phyloP scores from a whole-genome alignment of 768 basidiomycete genomes.

The Boletus rex-veris region DNA sequence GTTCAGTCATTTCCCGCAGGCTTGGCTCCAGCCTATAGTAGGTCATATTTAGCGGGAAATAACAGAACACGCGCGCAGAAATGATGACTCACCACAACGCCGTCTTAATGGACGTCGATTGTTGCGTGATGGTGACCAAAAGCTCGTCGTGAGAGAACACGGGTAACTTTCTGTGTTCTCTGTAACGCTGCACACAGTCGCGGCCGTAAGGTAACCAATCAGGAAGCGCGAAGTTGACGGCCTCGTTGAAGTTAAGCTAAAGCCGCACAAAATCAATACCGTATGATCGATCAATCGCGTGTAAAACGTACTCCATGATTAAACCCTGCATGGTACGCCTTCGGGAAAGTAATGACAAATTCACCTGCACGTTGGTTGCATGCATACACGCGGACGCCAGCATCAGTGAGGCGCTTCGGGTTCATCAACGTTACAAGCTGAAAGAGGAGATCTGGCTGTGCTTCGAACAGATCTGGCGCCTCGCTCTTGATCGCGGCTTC shows the following conservation, averaged over 20 bases:
- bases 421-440: constrained; percentile 98
- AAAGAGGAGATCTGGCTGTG: constrained; percentile 94
- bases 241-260: constrained; percentile 98
- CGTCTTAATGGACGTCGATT: constrained; percentile 88
- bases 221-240: constrained; percentile 95
- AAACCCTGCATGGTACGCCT: constrained; percentile 97
- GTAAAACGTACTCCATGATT: constrained; percentile 85
- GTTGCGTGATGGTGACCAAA: constrained; percentile 94
- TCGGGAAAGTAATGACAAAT: constrained; percentile 96
- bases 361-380: constrained; percentile 97
- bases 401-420: constrained; percentile 78
- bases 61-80: constrained; percentile 8
- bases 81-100: constrained; percentile 73
- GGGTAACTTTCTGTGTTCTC: constrained; percentile 86
- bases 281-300: constrained; percentile 22
- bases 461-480: constrained; percentile 97
- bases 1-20: constrained; percentile 83
- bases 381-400: constrained; percentile 88
- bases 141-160: constrained; percentile 99
- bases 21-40: constrained; percentile 72
- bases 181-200: constrained; percentile 86
- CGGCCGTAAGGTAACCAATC: constrained; percentile 90
- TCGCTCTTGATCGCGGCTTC: constrained; percentile 93
- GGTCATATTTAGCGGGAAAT: constrained; percentile 20
- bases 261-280: constrained; percentile 25